Conservation (phyloP, 1,139 yeast genomes). For the Wickerhamomyces sp. region DNA sequence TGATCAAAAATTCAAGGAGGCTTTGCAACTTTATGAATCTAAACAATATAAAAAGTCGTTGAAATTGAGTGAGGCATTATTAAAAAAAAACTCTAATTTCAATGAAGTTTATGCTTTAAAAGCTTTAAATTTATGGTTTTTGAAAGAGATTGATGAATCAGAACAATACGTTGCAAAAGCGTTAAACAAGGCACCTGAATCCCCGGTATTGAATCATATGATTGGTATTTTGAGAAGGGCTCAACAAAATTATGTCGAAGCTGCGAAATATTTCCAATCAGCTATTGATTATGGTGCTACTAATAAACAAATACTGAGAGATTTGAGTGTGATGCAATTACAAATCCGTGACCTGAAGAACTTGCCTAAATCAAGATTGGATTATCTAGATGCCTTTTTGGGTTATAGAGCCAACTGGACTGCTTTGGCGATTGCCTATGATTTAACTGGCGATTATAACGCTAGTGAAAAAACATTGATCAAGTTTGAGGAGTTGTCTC, state of each 20-base stretch:
- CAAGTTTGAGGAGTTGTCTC: slow-evolving; percentile 70
- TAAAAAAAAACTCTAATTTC: slow-evolving; percentile 73
- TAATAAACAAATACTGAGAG: slow-evolving; percentile 77
- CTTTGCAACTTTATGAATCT: slow-evolving; percentile 74
- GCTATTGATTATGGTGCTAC: slow-evolving; percentile 77
- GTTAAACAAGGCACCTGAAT: slow-evolving; percentile 47
- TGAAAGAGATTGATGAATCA: slow-evolving; percentile 63
- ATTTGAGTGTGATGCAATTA: slow-evolving; percentile 72
- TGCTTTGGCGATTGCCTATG: slow-evolving; percentile 80
- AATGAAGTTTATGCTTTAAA: slow-evolving; percentile 83
- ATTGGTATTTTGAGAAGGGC: slow-evolving; percentile 80
- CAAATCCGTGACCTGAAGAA: slow-evolving; percentile 73
- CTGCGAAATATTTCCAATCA: slow-evolving; percentile 75
- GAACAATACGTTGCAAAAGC: slow-evolving; percentile 60
- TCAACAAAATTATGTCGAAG: slow-evolving; percentile 65
- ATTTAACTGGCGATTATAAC: slow-evolving; percentile 60
- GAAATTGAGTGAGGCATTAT: slow-evolving; percentile 66
- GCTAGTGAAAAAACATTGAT: slow-evolving; percentile 69
- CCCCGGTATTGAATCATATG: slow-evolving; percentile 76
- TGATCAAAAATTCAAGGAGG: slow-evolving; percentile 60
- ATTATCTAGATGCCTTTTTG: slow-evolving; percentile 68
- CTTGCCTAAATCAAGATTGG: slow-evolving; percentile 59
- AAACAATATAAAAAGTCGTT: slow-evolving; percentile 87
- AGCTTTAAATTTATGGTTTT: slow-evolving; percentile 59
- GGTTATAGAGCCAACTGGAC: slow-evolving; percentile 94